Evolutionary conservation across 192 early-diverging fungal genomes (phyloP).

Genomic region (Podila epigama): DNA sequence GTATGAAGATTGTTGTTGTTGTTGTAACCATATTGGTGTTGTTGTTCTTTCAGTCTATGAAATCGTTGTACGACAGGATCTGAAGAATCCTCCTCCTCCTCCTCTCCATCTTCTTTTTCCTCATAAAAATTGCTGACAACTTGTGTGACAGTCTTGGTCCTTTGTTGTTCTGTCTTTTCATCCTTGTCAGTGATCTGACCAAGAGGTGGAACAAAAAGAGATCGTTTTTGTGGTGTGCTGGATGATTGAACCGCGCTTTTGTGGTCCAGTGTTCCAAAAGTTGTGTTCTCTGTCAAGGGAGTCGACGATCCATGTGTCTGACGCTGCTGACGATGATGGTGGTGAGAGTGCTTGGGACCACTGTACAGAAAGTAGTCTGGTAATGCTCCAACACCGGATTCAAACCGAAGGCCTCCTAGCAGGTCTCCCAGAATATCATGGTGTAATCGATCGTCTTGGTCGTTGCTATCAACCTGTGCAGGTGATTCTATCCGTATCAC

Average conservation of each 20-base stretch:
- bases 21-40: background rate
- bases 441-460: background rate
- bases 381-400: conserved; percentile 21
- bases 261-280: too few relatives aligned
- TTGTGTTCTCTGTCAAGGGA: too few relatives aligned
- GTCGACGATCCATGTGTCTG: too few relatives aligned
- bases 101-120: background rate
- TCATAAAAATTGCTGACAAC: too few relatives aligned
- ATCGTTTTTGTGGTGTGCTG: background rate
- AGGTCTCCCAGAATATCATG: conserved; percentile 16
- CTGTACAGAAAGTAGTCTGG: conserved; percentile 39
- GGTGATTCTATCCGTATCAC: conserved; percentile 17
- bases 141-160: too few relatives aligned
- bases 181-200: too few relatives aligned
- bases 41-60: conserved; percentile 6
- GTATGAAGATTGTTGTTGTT: background rate
- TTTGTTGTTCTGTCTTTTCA: too few relatives aligned
- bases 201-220: too few relatives aligned
- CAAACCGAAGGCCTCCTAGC: conserved; percentile 22
- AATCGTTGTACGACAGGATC: conserved; percentile 29
- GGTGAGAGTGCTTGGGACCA: background rate
- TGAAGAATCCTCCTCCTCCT: background rate
- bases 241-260: too few relatives aligned
- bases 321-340: background rate
- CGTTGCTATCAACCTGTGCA: background rate